Conservation (phyloP, 1,139 yeast genomes). For the Blastobotrys persicus region DNA sequence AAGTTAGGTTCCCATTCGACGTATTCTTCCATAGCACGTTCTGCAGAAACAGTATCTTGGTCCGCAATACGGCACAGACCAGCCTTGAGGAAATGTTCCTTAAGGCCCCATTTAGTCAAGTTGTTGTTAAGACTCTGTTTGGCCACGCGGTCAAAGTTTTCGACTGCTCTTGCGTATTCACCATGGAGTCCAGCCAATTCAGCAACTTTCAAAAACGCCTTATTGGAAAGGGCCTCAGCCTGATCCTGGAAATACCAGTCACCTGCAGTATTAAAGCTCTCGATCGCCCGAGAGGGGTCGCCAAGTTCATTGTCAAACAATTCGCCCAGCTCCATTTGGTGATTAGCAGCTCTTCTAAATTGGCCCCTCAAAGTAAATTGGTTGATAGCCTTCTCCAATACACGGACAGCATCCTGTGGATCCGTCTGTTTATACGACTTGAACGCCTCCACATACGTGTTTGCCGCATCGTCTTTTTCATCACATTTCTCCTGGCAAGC, state of each 20-base stretch:
- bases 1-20: constrained; percentile 75
- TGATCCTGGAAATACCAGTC: constrained; percentile 95
- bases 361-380: constrained; percentile 88
- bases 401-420: constrained; percentile 75
- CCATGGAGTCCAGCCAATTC: constrained; percentile 79
- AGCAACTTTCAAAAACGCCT: constrained; percentile 85
- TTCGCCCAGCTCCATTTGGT: constrained; percentile 85
- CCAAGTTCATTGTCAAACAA: constrained; percentile 72
- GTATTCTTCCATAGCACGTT: constrained; percentile 64
- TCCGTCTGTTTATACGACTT: constrained; percentile 74
- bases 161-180: constrained; percentile 70
- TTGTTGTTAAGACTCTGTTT: constrained; percentile 71
- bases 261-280: constrained; percentile 87
- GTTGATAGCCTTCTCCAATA: constrained; percentile 73
- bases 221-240: constrained; percentile 87
- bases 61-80: constrained; percentile 81
- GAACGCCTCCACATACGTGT: constrained; percentile 85
- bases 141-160: constrained; percentile 72
- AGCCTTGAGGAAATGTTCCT: constrained; percentile 85
- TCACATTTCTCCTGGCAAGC: constrained; percentile 70
- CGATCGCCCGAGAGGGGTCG: constrained; percentile 66
- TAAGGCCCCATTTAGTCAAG: constrained; percentile 84
- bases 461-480: constrained; percentile 88
- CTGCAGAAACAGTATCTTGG: constrained; percentile 77
- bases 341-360: constrained; percentile 94